A percentile compares a stretch with the other conserved stretches of the same genome.
phyloP scores from a whole-genome alignment of 2,329 filamentous ascomycete species.

The Penicillium janthinellum region DNA sequence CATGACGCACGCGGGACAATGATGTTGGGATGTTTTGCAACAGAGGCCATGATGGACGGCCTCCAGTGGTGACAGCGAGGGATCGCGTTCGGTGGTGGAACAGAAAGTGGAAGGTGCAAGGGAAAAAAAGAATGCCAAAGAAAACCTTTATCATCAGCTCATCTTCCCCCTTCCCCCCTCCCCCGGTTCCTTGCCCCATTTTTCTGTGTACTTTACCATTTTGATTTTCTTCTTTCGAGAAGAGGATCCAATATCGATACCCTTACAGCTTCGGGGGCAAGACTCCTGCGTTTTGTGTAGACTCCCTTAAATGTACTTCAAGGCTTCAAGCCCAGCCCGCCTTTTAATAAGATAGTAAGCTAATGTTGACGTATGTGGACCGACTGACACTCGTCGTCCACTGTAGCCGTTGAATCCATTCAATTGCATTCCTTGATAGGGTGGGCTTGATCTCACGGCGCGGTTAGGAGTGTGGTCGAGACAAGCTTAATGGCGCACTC shows the following conservation, averaged over 20 bases:
- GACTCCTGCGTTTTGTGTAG: background rate
- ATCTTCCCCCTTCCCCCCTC: background rate
- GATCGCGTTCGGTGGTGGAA: slow-evolving; percentile 9
- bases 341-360: too few species aligned
- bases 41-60: background rate
- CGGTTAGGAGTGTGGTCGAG: background rate
- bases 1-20: background rate
- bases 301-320: background rate
- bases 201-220: slow-evolving; percentile 35
- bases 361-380: background rate
- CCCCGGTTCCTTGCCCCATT: slow-evolving; percentile 8
- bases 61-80: slow-evolving; percentile 1
- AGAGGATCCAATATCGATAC: slow-evolving; percentile 39
- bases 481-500: background rate
- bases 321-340: background rate
- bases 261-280: slow-evolving; percentile 30
- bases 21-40: background rate
- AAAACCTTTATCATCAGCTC: slow-evolving; percentile 18
- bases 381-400: background rate
- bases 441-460: background rate
- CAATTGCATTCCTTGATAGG: too few species aligned
- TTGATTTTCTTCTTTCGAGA: slow-evolving; percentile 22
- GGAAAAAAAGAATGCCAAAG: slow-evolving; percentile 22
- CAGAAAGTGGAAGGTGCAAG: slow-evolving; percentile 16
- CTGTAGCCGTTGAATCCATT: too few species aligned